phyloP scores from a whole-genome alignment of 345 rosid genomes.

The Sisymbrium irio region DNA sequence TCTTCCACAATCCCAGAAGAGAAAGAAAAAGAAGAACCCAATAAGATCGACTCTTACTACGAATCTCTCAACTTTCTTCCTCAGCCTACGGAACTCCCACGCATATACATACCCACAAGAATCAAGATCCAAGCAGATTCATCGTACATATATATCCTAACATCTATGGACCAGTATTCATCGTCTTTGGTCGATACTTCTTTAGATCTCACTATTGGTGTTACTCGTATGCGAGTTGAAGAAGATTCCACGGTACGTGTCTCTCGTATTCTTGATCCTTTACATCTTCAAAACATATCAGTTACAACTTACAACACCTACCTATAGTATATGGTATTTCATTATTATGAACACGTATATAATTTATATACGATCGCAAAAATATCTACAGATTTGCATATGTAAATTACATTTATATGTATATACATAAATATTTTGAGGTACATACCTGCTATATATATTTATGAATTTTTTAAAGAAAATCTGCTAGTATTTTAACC shows the following conservation, averaged over 20 bases:
- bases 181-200: constrained; percentile 51
- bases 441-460: background rate
- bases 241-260: constrained; percentile 42
- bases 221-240: constrained; percentile 37
- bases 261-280: background rate
- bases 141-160: background rate
- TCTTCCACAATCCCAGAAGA: constrained; percentile 18
- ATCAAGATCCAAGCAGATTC: constrained; percentile 13
- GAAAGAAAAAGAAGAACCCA: constrained; percentile 17
- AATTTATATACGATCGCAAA: background rate
- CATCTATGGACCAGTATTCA: constrained; percentile 47
- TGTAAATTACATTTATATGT: background rate
- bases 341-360: constrained; percentile 35
- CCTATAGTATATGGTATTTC: constrained; percentile 24
- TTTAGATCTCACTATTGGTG: constrained; percentile 50
- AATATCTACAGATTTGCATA: constrained; percentile 21
- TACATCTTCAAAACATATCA: constrained; percentile 21
- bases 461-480: background rate
- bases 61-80: constrained; percentile 28
- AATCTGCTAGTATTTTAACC: background rate
- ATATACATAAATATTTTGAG: background rate
- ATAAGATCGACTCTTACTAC: constrained; percentile 12
- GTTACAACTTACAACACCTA: background rate
- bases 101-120: constrained; percentile 19
- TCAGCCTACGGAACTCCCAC: constrained; percentile 1